Evolutionary conservation across 163 green algal genomes (phyloP).

Genomic region (Chlorella variabilis): DNA sequence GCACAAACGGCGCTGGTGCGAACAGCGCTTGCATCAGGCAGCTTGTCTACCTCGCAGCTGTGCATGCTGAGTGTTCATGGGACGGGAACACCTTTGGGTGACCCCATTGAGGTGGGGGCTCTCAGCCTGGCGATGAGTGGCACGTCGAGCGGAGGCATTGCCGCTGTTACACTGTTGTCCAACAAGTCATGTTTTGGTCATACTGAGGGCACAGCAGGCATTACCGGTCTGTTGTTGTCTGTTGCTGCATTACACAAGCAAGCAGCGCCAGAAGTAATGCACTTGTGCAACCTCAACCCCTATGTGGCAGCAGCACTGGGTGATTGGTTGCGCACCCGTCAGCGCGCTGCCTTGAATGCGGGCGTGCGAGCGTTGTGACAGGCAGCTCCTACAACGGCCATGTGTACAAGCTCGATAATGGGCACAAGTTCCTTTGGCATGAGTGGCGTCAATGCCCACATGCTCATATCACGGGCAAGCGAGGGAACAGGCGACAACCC

Average conservation of each 20-base stretch:
- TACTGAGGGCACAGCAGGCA: slow-evolving; percentile 51
- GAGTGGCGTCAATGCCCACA: slow-evolving; percentile 70
- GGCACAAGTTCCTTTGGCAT: slow-evolving; percentile 88
- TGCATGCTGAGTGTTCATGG: slow-evolving; percentile 71
- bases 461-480: background rate
- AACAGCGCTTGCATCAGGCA: slow-evolving; percentile 53
- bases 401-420: too few relatives aligned
- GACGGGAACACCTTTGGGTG: slow-evolving; percentile 75
- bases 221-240: slow-evolving; percentile 34
- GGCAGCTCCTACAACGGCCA: background rate
- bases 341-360: too few relatives aligned
- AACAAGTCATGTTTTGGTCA: slow-evolving; percentile 61
- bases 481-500: background rate
- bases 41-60: slow-evolving; percentile 17
- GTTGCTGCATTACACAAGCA: background rate
- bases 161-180: slow-evolving; percentile 31
- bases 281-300: slow-evolving; percentile 53
- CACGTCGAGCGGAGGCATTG: too few relatives aligned
- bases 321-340: background rate
- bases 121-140: background rate
- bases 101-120: slow-evolving; percentile 70
- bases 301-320: slow-evolving; percentile 37
- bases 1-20: slow-evolving; percentile 72
- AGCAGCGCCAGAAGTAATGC: slow-evolving; percentile 10
- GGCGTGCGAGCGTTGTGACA: background rate